Percentiles rank a stretch among this genome's conserved stretches.
Evolutionary conservation across 2,329 filamentous ascomycete genomes (phyloP).

Genomic region (Mycosphaerella sp.): DNA sequence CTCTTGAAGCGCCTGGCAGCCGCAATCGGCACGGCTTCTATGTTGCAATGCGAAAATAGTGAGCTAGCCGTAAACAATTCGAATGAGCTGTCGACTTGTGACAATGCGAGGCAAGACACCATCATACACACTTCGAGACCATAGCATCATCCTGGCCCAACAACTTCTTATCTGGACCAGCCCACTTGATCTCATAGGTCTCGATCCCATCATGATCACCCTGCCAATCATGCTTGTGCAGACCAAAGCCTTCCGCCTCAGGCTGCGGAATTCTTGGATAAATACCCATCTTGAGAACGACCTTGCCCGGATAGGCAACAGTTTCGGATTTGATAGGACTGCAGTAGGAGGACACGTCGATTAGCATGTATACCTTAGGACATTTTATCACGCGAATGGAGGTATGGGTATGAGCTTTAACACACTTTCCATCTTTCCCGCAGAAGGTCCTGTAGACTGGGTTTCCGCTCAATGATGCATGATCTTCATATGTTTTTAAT

Average conservation of each 20-base stretch:
- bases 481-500: constrained; percentile 43
- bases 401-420: too few relatives aligned
- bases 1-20: too few relatives aligned
- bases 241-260: constrained; percentile 42
- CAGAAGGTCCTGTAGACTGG: constrained; percentile 44
- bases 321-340: constrained; percentile 47
- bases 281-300: constrained; percentile 48
- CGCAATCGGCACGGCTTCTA: too few relatives aligned
- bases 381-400: too few relatives aligned
- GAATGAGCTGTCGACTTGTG: neutral
- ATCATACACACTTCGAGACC: constrained; percentile 5
- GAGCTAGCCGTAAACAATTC: neutral
- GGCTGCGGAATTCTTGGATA: constrained; percentile 45
- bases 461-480: constrained; percentile 44
- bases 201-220: constrained; percentile 35
- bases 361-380: neutral
- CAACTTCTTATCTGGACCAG: constrained; percentile 36
- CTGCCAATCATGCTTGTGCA: constrained; percentile 43
- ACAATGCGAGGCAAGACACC: neutral
- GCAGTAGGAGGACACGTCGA: neutral
- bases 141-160: constrained; percentile 11
- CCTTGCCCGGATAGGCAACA: constrained; percentile 37
- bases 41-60: too few relatives aligned
- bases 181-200: constrained; percentile 38
- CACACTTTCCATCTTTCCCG: constrained; percentile 41